phyloP scores from a whole-genome alignment of 2,329 filamentous ascomycete species.

The Fusarium cicatricum region DNA sequence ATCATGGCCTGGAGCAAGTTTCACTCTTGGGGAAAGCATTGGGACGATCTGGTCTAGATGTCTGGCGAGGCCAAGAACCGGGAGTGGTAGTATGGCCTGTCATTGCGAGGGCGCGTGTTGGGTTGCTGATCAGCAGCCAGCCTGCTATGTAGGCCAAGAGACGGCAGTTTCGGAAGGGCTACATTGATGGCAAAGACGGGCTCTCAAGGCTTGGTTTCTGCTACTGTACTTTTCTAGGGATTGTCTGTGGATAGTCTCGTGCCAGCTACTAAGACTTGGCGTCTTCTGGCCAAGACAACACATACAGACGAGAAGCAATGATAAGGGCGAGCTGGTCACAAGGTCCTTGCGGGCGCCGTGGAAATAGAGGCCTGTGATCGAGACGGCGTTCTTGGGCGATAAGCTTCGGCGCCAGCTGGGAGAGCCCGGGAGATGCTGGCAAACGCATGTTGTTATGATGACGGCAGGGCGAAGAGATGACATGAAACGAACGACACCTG shows the following conservation, averaged over 20 bases:
- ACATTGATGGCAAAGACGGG: too few relatives aligned
- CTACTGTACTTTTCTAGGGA: too few relatives aligned
- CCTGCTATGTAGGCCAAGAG: not conserved
- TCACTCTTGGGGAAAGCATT: not conserved
- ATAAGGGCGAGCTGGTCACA: conserved; percentile 9
- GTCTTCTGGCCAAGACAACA: too few relatives aligned
- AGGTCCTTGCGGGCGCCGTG: not conserved
- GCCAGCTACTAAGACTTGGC: too few relatives aligned
- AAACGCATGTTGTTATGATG: conserved; percentile 12
- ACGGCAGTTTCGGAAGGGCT: too few relatives aligned
- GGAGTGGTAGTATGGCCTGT: not conserved
- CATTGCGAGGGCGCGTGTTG: not conserved
- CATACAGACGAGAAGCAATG: not conserved
- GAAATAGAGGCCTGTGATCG: conserved; percentile 19
- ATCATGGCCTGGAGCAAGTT: not conserved
- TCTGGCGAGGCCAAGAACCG: not conserved
- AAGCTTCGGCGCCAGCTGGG: conserved; percentile 16
- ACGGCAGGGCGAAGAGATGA: conserved; percentile 5
- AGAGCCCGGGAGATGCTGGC: not conserved
- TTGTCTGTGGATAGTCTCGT: too few relatives aligned
- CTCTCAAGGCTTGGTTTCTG: not conserved
- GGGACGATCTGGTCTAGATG: not conserved
- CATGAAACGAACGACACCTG: too few relatives aligned
- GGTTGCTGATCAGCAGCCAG: not conserved
- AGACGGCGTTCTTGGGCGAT: not conserved